Percentiles rank a stretch among this genome's conserved stretches.
Conservation (phyloP, 2,329 filamentous ascomycete species). For the Daldinia sp. region DNA sequence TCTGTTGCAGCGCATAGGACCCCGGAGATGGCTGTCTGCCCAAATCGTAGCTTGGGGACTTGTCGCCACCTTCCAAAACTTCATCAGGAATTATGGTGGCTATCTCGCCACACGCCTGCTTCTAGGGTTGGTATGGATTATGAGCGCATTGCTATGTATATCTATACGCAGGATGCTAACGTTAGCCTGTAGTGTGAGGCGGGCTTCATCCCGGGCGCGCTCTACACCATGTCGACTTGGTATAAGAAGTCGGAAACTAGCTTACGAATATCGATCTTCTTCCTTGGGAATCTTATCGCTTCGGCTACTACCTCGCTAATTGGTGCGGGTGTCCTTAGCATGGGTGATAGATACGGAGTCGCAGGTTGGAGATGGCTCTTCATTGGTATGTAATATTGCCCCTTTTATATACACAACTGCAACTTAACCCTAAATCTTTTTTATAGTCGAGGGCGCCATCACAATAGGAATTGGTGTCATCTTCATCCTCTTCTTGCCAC, state of each 20-base stretch:
- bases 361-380: conserved; percentile 62
- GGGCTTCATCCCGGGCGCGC: conserved; percentile 60
- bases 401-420: not conserved
- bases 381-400: conserved; percentile 47
- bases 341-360: conserved; percentile 52
- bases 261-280: conserved; percentile 58
- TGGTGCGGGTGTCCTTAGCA: conserved; percentile 56
- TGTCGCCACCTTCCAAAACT: conserved; percentile 46
- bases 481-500: conserved; percentile 52
- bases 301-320: conserved; percentile 59
- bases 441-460: conserved; percentile 43
- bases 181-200: conserved; percentile 50
- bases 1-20: conserved; percentile 43
- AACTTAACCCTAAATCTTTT: not conserved
- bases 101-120: conserved; percentile 55
- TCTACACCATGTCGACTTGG: conserved; percentile 62
- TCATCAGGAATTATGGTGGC: conserved; percentile 51
- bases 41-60: conserved; percentile 49
- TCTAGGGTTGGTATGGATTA: conserved; percentile 50
- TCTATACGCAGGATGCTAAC: not conserved
- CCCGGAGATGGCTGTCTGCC: conserved; percentile 43
- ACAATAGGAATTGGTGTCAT: conserved; percentile 47
- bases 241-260: conserved; percentile 57
- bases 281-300: conserved; percentile 62
- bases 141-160: not conserved